Conservation (phyloP, 2,329 filamentous ascomycete species). For the Acephala macrosclerotiorum region DNA sequence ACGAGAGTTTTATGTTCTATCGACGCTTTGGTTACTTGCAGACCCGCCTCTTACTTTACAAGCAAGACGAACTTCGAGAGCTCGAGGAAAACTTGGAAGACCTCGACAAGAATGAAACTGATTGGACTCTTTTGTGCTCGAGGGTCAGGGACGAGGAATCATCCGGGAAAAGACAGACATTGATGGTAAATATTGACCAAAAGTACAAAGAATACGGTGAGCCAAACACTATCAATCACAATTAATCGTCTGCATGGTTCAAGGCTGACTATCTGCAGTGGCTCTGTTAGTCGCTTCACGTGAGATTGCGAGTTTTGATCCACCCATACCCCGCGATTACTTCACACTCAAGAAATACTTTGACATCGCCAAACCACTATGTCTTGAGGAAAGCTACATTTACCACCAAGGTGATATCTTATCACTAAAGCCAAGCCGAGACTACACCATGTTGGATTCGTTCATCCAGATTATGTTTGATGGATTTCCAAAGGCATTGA, state of each 20-base stretch:
- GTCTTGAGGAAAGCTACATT: conserved; percentile 41
- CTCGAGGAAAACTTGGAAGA: conserved; percentile 23
- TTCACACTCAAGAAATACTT: conserved; percentile 43
- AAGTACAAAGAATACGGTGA: conserved; percentile 32
- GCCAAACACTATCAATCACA: not conserved
- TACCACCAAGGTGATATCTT: conserved; percentile 48
- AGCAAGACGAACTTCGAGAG: conserved; percentile 31
- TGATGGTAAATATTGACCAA: conserved; percentile 23
- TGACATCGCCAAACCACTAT: conserved; percentile 29
- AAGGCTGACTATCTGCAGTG: conserved; percentile 15
- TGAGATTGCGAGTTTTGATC: conserved; percentile 40
- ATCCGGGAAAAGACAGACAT: conserved; percentile 2
- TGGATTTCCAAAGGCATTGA: too few species aligned
- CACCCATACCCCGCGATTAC: conserved; percentile 42
- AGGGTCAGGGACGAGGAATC: conserved; percentile 13
- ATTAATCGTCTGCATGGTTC: not conserved
- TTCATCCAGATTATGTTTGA: conserved; percentile 38
- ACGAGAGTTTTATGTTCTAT: too few species aligned
- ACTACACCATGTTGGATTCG: conserved; percentile 49
- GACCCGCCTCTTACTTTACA: too few species aligned
- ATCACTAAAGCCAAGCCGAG: conserved; percentile 46
- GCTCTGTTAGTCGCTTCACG: conserved; percentile 31
- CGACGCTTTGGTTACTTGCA: too few species aligned
- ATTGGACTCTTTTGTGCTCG: conserved; percentile 7
- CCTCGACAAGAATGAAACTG: not conserved